Base-by-base conservation (phyloP, 805 yeast species). In the Blastobotrys americana region DNA sequence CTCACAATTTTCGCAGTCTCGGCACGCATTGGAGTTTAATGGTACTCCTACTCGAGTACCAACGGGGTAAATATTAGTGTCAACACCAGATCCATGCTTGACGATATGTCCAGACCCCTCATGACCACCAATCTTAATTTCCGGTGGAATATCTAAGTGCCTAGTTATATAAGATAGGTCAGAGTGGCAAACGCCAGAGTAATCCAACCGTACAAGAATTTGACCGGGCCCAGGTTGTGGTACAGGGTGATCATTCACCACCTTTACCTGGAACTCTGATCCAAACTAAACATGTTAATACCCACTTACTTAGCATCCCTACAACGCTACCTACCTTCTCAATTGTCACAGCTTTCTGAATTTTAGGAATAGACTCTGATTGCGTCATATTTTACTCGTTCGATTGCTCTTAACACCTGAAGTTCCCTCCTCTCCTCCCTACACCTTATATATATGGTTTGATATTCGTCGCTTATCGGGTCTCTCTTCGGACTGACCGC, bases 171-270 rank as follows among this genome's bases (percentile, higher is more conserved):
- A 60, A 46, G 68, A 67, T 52, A 67, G 55, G 52, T 68, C 72
- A 21, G 72, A 65, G 58, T 68, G 73, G 50, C 72, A 68, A 25
- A 68, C 69, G 39, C 72, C 72, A 34, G 71, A 60, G 56, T 63
- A 64, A 51, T 60, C 61, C 47, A 68, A 51, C 49, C 51, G 43
- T 22, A 60, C 60, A 15, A 60, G 47, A n/a, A 60, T 54, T 41
- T 59, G 55, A 15, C 50, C 57, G 15, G 46, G 43, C 19, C 42
- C 37, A 21, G 55, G 55, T 33, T 44, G 45, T 1, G 63, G 63
- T 19, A 70, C 75, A 31, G 73, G 67, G 41, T 44, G 54, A 34
- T 51, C 46, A 25, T 45, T 15, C 37, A 38, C 52, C 42, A 66
- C 61, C 20, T 59, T 70, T 54, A 61, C 64, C 55, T 56, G 53